phyloP scores from a whole-genome alignment of 108 stramenopile species.

The Pseudonitzschia multiseries region DNA sequence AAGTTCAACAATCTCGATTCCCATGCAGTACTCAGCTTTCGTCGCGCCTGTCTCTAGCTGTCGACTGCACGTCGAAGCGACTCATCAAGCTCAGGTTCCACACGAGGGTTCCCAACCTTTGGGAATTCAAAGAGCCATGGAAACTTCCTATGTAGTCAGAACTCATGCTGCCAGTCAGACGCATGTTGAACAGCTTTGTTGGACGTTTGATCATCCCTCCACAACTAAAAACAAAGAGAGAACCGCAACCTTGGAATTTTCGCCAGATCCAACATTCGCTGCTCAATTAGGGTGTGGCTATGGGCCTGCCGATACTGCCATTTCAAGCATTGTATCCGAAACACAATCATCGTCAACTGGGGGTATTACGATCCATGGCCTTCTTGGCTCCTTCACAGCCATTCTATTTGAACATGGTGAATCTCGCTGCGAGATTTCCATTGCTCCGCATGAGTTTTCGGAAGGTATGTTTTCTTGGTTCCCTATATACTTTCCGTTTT shows the following conservation, averaged over 20 bases:
- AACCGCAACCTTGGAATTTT: slow-evolving; percentile 49
- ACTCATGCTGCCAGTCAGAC: slow-evolving; percentile 90
- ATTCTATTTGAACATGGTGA: slow-evolving; percentile 62
- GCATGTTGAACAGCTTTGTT: slow-evolving; percentile 75
- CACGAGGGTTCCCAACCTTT: slow-evolving; percentile 48
- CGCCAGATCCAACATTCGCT: slow-evolving; percentile 49
- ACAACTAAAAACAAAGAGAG: slow-evolving; percentile 33
- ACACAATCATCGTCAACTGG: slow-evolving; percentile 18
- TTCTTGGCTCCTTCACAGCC: slow-evolving; percentile 93
- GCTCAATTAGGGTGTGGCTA: slow-evolving; percentile 58
- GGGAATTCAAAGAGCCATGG: slow-evolving; percentile 78
- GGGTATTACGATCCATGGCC: slow-evolving; percentile 82
- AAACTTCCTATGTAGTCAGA: slow-evolving; percentile 96
- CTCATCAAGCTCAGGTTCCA: slow-evolving; percentile 57
- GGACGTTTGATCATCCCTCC: slow-evolving; percentile 88
- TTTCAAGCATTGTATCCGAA: slow-evolving; percentile 32
- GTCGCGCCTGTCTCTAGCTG: slow-evolving; percentile 91
- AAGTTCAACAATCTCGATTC: slow-evolving; percentile 64
- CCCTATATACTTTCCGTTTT: slow-evolving; percentile 92
- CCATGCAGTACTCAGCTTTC: slow-evolving; percentile 86
- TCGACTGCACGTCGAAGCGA: slow-evolving; percentile 84
- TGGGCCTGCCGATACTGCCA: slow-evolving; percentile 56
- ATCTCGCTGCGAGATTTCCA: slow-evolving; percentile 65
- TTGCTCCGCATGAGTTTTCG: slow-evolving; percentile 89
- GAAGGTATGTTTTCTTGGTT: slow-evolving; percentile 98